A percentile compares a stretch with the other conserved stretches of the same genome.
These are phyloP conservation scores for Phragmites australis DNA, from an alignment of 176 grass and related monocot species.

Conservation along the genomic window DNA sequence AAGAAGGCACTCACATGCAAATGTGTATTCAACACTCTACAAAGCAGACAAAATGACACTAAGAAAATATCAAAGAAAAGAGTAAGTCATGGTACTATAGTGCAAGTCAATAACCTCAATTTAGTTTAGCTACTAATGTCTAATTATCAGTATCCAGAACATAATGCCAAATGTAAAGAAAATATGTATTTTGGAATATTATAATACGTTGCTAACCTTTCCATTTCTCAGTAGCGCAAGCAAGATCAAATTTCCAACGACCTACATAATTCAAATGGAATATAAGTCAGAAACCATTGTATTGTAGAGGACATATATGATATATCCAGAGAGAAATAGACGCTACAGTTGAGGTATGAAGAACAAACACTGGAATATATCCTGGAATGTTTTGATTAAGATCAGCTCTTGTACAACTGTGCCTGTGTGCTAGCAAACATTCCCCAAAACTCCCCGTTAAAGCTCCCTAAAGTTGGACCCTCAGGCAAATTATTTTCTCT, in stretches of 20 bases:
- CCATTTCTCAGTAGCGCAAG: constrained; percentile 77
- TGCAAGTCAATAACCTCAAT: constrained; percentile 1
- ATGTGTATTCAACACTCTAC: neutral
- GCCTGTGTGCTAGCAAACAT: constrained; percentile 94
- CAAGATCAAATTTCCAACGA: constrained; percentile 94
- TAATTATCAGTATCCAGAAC: neutral
- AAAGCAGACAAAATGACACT: neutral
- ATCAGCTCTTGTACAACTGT: neutral
- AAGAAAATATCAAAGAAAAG: neutral
- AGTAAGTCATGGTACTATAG: neutral
- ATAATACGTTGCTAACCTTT: constrained; percentile 53
- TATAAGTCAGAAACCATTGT: constrained; percentile 14
- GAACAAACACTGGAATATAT: constrained; percentile 17
- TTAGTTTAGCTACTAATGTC: constrained; percentile 9
- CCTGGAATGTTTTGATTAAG: neutral
- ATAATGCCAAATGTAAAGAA: neutral
- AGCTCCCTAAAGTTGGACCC: constrained; percentile 72
- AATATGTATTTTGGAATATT: neutral
- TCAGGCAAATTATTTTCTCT: constrained; percentile 77
- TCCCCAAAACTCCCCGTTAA: constrained; percentile 99
- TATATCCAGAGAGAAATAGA: constrained; percentile 21
- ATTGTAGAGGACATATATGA: neutral
- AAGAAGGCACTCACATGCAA: neutral
- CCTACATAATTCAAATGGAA: constrained; percentile 50
- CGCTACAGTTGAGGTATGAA: neutral